Base-by-base conservation (phyloP, 345 rosid genomes). In the Cardamine chenopodiifolia region DNA sequence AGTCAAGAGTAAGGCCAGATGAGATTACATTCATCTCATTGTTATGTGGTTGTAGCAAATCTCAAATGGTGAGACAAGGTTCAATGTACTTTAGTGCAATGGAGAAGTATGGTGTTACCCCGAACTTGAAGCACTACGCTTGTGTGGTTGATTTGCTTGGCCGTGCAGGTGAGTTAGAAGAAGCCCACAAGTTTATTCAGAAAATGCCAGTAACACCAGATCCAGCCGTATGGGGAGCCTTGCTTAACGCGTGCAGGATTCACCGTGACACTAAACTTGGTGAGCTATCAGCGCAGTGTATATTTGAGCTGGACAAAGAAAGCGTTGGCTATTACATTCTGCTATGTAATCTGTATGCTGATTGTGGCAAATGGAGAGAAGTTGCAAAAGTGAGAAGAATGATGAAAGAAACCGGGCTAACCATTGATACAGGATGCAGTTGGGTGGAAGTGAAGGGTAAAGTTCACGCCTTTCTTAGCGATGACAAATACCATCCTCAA, bases 101-200 rank as follows among this genome's bases (percentile, higher is more conserved):
- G 97, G 81, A 86, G 77, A 57, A 66, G 45, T 86, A 82, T 74
- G 85, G 87, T 20, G 66, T 89, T 35, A 76, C 74, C 53, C 97
- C 95, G 7, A 85, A 78, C 83, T 72, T 90, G 84, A 87, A 86
- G 80, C 98, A 92, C 77, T 90, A 85, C 79, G 88, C 92, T 13
- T 92, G 95, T 47, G 64, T 90, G 57, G 98, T 92, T 73, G 98
- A 92, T 87, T 82, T 88, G 79, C 89, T 88, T 65, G 96, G 96
- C 32, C 88, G 90, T 60, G 85, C 83, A 19, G 98, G 98, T 18
- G 60, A 82, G 42, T 78, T 92, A 74, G 85, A 84, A 64, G 86
- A 84, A 71, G 96, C 98, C 7, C 80, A 82, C 39, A 74, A 76
- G 64, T 82, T 92, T 69, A 87, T 92, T 42, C 80, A 78, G 69